phyloP scores from a whole-genome alignment of 768 basidiomycete species.

The Boletellus ananas region DNA sequence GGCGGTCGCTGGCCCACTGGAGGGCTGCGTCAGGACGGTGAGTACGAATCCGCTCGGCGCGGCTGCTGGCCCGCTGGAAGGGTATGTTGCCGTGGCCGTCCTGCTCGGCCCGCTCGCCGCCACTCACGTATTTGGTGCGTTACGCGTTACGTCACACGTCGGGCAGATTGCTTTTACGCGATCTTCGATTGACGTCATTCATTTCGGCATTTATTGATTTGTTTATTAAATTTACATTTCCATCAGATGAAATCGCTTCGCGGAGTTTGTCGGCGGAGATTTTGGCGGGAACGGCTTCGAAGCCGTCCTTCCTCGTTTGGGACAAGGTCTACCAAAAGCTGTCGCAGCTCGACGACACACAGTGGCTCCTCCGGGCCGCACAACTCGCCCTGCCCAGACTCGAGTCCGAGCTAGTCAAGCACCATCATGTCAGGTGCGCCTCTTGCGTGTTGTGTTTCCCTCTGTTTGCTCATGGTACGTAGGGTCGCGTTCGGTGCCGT shows the following conservation, averaged over 20 bases:
- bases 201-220: background rate
- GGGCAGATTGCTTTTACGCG: background rate
- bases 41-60: constrained; percentile 56
- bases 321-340: constrained; percentile 84
- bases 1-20: constrained; percentile 57
- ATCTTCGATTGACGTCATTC: constrained; percentile 1
- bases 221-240: constrained; percentile 9
- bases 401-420: constrained; percentile 48
- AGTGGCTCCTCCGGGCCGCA: constrained; percentile 71
- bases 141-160: background rate
- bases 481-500: constrained; percentile 64
- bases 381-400: constrained; percentile 48
- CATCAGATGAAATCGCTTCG: constrained; percentile 43
- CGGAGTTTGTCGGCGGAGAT: constrained; percentile 46
- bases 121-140: constrained; percentile 52
- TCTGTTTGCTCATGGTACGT: background rate
- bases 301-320: constrained; percentile 83
- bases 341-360: constrained; percentile 55
- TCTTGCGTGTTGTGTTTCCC: background rate
- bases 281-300: constrained; percentile 48
- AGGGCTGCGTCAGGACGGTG: constrained; percentile 64
- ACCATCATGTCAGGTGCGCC: constrained; percentile 50
- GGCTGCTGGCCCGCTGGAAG: constrained; percentile 72
- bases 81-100: constrained; percentile 70
- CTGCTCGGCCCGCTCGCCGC: constrained; percentile 59